A percentile compares a stretch with the other conserved stretches of the same genome.
These are phyloP conservation scores for Dimargaris cristalligena DNA, from an alignment of 192 early-diverging fungal genomes.

Conservation along the genomic window DNA sequence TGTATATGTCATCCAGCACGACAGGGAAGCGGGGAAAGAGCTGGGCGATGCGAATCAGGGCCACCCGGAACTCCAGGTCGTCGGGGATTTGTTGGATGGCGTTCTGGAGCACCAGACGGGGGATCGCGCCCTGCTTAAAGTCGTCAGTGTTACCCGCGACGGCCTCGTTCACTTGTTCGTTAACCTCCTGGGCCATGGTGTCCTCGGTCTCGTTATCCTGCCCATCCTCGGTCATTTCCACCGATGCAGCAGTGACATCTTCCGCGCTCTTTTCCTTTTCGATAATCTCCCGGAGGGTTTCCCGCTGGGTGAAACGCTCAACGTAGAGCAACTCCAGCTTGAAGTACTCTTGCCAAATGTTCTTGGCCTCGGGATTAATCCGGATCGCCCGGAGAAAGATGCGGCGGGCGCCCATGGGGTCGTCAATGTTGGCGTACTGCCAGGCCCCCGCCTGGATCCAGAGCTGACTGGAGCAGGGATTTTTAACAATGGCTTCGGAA, in stretches of 20 bases:
- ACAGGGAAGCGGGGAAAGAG: background rate
- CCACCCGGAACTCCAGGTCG: conserved; percentile 54
- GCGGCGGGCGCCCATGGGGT: conserved; percentile 58
- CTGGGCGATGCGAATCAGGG: conserved; percentile 42
- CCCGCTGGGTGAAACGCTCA: conserved; percentile 66
- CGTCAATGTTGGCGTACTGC: conserved; percentile 72
- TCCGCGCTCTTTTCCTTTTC: conserved; percentile 17
- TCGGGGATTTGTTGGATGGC: conserved; percentile 59
- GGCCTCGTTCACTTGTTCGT: conserved; percentile 27
- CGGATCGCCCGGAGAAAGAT: conserved; percentile 76
- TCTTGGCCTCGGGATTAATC: conserved; percentile 48
- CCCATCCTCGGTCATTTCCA: conserved; percentile 35
- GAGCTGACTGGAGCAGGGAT: conserved; percentile 61
- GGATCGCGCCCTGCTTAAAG: conserved; percentile 54
- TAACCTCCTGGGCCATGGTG: conserved; percentile 15
- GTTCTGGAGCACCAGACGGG: conserved; percentile 57
- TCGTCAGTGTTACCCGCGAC: conserved; percentile 45
- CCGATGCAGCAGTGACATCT: conserved; percentile 21
- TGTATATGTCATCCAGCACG: background rate
- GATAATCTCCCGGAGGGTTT: conserved; percentile 58
- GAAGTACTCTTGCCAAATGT: conserved; percentile 88
- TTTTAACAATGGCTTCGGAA: conserved; percentile 69
- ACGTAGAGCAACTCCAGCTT: conserved; percentile 77
- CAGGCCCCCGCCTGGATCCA: conserved; percentile 86
- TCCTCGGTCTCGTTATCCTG: conserved; percentile 31